Evolutionary conservation across 225 moss, liverwort and hornwort genomes (phyloP).

Genomic region (Neckera pumila): DNA sequence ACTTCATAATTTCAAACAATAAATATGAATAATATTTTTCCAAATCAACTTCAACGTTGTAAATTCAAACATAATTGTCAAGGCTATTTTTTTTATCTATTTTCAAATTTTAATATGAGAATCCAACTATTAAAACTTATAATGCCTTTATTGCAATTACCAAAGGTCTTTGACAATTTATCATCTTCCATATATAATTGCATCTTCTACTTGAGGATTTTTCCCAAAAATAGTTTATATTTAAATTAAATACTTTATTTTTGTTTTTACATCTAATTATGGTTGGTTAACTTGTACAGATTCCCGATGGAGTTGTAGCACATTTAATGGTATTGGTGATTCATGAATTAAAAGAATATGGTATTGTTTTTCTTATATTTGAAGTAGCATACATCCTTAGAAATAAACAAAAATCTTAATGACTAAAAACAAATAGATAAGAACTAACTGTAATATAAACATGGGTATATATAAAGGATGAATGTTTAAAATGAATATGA

Average conservation of each 20-base stretch:
- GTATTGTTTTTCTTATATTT: not conserved
- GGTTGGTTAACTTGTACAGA: not conserved
- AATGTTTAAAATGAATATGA: no score
- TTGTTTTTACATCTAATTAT: no score
- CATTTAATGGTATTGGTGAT: conserved; percentile 51
- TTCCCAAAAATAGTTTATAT: not conserved
- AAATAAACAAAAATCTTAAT: not conserved
- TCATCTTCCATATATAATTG: not conserved
- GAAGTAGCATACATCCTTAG: fast-evolving
- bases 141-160: no score
- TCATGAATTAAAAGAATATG: conserved; percentile 52
- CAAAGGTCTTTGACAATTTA: not conserved
- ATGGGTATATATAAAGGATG: not conserved
- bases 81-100: not conserved
- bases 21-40: not conserved
- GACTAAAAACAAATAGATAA: not conserved
- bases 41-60: no score
- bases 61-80: not conserved
- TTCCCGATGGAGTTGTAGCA: conserved; percentile 48
- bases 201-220: not conserved
- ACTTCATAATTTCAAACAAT: not conserved
- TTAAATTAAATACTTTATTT: not conserved
- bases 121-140: not conserved
- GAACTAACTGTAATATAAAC: not conserved
- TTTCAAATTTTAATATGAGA: not conserved